A percentile compares a stretch with the other conserved stretches of the same genome.
These are phyloP conservation scores for Serendipita sp. DNA, from an alignment of 768 basidiomycete genomes.

Conservation along the genomic window DNA sequence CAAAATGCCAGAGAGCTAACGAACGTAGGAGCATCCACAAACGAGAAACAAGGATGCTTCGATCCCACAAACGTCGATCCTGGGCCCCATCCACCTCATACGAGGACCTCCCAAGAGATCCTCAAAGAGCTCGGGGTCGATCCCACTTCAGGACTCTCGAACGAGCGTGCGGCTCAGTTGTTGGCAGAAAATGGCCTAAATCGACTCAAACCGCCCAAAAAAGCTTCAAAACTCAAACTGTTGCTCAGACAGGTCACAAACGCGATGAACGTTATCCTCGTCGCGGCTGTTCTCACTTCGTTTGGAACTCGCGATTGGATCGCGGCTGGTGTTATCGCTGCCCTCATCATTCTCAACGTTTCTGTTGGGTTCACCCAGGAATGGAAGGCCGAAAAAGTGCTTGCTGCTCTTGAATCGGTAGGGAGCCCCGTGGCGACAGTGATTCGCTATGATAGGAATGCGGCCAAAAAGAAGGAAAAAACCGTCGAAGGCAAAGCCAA, in stretches of 20 bases:
- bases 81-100: not conserved
- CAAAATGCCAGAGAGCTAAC: not conserved
- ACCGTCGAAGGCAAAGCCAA: constrained; percentile 24
- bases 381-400: constrained; percentile 33
- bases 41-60: not conserved
- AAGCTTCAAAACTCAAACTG: constrained; percentile 8
- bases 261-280: constrained; percentile 23
- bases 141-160: not conserved
- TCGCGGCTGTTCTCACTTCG: constrained; percentile 30
- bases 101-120: not conserved
- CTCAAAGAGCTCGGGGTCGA: not conserved
- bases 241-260: constrained; percentile 22
- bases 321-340: constrained; percentile 34
- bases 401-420: constrained; percentile 33
- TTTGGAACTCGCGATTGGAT: constrained; percentile 41
- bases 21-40: not conserved
- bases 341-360: constrained; percentile 28
- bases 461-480: not conserved
- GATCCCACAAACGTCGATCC: not conserved
- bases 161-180: not conserved
- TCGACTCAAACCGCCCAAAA: not conserved
- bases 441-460: not conserved
- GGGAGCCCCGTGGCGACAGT: constrained; percentile 33
- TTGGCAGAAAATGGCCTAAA: not conserved
- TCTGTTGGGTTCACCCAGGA: constrained; percentile 16